phyloP scores from a whole-genome alignment of 805 yeast genomes.

The Nakazawaea anatomiae region DNA sequence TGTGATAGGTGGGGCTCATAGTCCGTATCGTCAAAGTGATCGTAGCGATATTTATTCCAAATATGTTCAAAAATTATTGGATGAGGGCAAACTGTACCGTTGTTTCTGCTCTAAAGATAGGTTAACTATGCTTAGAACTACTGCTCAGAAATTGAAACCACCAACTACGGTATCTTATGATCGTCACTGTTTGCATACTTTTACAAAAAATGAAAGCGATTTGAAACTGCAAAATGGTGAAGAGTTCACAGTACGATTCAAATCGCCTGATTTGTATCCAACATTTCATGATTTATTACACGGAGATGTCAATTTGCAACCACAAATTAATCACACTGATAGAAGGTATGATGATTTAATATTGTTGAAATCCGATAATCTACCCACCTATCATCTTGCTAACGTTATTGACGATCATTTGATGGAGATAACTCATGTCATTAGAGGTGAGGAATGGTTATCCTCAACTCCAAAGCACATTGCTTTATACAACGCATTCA shows the following conservation, averaged over 20 bases:
- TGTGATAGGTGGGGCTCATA: constrained; percentile 45
- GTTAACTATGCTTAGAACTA: constrained; percentile 56
- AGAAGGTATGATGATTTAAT: constrained; percentile 86
- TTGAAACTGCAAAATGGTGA: constrained; percentile 27
- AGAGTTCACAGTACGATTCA: constrained; percentile 62
- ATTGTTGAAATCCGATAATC: constrained; percentile 83
- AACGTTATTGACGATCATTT: constrained; percentile 92
- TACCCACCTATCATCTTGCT: constrained; percentile 96
- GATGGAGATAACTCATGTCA: constrained; percentile 90
- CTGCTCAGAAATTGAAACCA: constrained; percentile 71
- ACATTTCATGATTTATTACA: constrained; percentile 68
- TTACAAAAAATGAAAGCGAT: constrained; percentile 33
- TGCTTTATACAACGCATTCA: constrained; percentile 79
- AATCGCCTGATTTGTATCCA: constrained; percentile 68
- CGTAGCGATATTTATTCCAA: constrained; percentile 59
- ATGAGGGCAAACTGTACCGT: constrained; percentile 70
- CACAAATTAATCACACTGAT: constrained; percentile 67
- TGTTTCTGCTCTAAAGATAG: constrained; percentile 86
- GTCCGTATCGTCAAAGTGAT: constrained; percentile 85
- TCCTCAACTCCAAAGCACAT: constrained; percentile 94
- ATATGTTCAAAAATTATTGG: constrained; percentile 52
- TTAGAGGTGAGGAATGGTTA: constrained; percentile 97
- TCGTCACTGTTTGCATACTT: constrained; percentile 59
- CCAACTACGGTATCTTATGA: constrained; percentile 93
- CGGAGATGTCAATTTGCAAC: constrained; percentile 70